Percentiles rank a stretch among this genome's conserved stretches.
Evolutionary conservation across 768 basidiomycete species (phyloP).

Genomic region (Leccinum fibrillosum): DNA sequence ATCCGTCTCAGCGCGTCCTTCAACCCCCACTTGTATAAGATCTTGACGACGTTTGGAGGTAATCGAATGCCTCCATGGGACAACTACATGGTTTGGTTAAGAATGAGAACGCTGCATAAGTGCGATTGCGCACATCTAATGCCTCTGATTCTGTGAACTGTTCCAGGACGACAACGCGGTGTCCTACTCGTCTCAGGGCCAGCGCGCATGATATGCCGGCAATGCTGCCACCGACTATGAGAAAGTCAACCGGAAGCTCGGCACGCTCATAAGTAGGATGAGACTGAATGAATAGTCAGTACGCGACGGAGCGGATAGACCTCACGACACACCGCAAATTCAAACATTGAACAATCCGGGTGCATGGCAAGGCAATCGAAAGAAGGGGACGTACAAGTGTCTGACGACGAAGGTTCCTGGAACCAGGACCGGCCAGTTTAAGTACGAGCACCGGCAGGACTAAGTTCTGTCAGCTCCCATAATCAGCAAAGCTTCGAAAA

Average conservation of each 20-base stretch:
- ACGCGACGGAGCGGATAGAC: background rate
- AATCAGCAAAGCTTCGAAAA: slow-evolving; percentile 12
- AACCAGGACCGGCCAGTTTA: slow-evolving; percentile 5
- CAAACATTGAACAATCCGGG: slow-evolving; percentile 2
- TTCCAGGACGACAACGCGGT: slow-evolving; percentile 59
- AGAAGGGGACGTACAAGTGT: background rate
- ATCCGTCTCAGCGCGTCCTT: slow-evolving; percentile 40
- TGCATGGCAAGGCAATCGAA: background rate
- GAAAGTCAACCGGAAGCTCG: slow-evolving; percentile 33
- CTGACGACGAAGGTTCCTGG: background rate
- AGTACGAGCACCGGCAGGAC: slow-evolving; percentile 15
- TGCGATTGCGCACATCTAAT: slow-evolving; percentile 29
- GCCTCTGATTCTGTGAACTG: slow-evolving; percentile 38
- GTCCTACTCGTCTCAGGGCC: slow-evolving; percentile 53
- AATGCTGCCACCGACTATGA: slow-evolving; percentile 51
- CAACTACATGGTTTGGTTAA: slow-evolving; percentile 1
- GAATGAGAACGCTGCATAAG: background rate
- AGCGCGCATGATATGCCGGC: slow-evolving; percentile 56
- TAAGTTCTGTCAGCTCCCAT: slow-evolving; percentile 18
- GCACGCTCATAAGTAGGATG: slow-evolving; percentile 13
- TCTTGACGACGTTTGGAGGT: slow-evolving; percentile 56
- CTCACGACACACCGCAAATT: slow-evolving; percentile 8
- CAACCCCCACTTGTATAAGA: slow-evolving; percentile 56
- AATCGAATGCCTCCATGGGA: slow-evolving; percentile 42
- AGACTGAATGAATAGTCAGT: slow-evolving; percentile 9